These are phyloP conservation scores for Hordeum vulgare DNA, from an alignment of 176 grass and related monocot genomes.

Conservation along the genomic window MorexV3_pseudomolecules_assembly NC_058524.1:43439972-43440471, in stretches of 20 bases:
- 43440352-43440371: conserved; percentile 11
- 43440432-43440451: background rate
- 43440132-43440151: conserved; percentile 50
- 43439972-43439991: conserved; percentile 21
- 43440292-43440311: background rate
- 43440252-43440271: conserved; percentile 45
- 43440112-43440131: conserved; percentile 6
- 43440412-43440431: conserved; percentile 31
- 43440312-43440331: conserved; percentile 61
- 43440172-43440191: conserved; percentile 16
- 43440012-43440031: conserved; percentile 25
- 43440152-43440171: conserved; percentile 50
- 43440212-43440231: conserved; percentile 1
- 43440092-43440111: conserved; percentile 44
- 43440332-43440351: conserved; percentile 41
- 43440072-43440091: conserved; percentile 41
- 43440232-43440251: background rate
- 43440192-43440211: conserved; percentile 21
- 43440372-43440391: conserved; percentile 26
- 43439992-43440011: conserved; percentile 52
- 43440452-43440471: background rate
- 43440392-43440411: conserved; percentile 30
- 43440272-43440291: conserved; percentile 13
- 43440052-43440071: conserved; percentile 24
- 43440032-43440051: conserved; percentile 24